Conservation (phyloP, 192 early-diverging fungal genomes). For the Dispira parvispora region DNA sequence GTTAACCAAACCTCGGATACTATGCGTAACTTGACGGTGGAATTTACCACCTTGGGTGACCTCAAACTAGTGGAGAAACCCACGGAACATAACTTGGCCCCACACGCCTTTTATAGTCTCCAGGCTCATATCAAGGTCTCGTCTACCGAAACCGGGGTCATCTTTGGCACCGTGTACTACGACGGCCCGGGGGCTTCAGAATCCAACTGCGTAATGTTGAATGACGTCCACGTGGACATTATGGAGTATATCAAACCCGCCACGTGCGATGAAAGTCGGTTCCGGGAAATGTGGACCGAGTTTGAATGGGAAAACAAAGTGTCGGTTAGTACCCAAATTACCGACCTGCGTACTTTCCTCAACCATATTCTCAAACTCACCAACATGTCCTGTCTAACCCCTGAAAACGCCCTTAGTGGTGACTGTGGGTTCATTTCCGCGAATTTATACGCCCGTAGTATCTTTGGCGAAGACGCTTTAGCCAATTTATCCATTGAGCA, state of each 20-base stretch:
- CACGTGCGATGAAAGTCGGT: slow-evolving; percentile 78
- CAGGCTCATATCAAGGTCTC: slow-evolving; percentile 98
- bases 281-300: slow-evolving; percentile 97
- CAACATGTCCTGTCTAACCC: slow-evolving; percentile 97
- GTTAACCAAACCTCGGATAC: slow-evolving; percentile 94
- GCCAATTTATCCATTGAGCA: slow-evolving; percentile 93
- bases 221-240: slow-evolving; percentile 97
- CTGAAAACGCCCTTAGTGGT: slow-evolving; percentile 74
- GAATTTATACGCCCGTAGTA: slow-evolving; percentile 88
- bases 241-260: slow-evolving; percentile 98
- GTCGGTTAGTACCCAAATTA: slow-evolving; percentile 86
- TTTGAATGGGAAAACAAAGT: slow-evolving; percentile 99
- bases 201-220: slow-evolving; percentile 72
- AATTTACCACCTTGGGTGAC: slow-evolving; percentile 97
- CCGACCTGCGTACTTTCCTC: slow-evolving; percentile 75
- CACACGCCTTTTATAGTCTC: slow-evolving; percentile 84
- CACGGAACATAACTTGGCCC: slow-evolving; percentile 65
- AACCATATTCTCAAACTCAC: slow-evolving; percentile 89
- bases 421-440: slow-evolving; percentile 97
- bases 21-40: slow-evolving; percentile 90
- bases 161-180: slow-evolving; percentile 98
- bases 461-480: slow-evolving; percentile 98
- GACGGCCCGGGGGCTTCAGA: slow-evolving; percentile 87
- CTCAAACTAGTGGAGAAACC: slow-evolving; percentile 94
- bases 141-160: slow-evolving; percentile 94